Percentiles rank a stretch among this genome's conserved stretches.
Conservation (phyloP, 2,329 filamentous ascomycete species). For the Conoideocrella luteorostrata region DNA sequence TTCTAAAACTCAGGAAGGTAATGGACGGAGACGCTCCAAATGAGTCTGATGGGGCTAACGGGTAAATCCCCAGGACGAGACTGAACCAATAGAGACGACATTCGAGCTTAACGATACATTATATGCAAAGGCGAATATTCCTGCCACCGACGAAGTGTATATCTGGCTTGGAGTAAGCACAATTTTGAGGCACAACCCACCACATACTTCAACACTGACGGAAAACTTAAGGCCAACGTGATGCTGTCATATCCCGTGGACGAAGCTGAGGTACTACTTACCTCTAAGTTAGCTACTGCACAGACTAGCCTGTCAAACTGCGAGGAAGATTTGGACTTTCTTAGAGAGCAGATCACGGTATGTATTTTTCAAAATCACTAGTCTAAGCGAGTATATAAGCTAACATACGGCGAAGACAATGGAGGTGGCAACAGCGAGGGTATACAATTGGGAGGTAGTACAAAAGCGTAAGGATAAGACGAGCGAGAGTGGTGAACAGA, state of each 20-base stretch:
- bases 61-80: slow-evolving; percentile 32
- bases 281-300: slow-evolving; percentile 71
- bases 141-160: slow-evolving; percentile 84
- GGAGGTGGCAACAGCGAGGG: slow-evolving; percentile 89
- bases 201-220: slow-evolving; percentile 1
- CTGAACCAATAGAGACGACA: slow-evolving; percentile 76
- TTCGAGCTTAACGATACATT: slow-evolving; percentile 97
- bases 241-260: slow-evolving; percentile 92
- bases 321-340: slow-evolving; percentile 92
- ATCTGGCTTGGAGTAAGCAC: slow-evolving; percentile 79
- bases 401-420: slow-evolving; percentile 58
- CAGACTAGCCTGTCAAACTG: slow-evolving; percentile 78
- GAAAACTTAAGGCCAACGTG: slow-evolving; percentile 67
- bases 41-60: background rate
- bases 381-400: slow-evolving; percentile 8
- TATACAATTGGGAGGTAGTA: slow-evolving; percentile 99
- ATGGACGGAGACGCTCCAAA: background rate
- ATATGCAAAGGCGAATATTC: slow-evolving; percentile 79
- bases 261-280: slow-evolving; percentile 75
- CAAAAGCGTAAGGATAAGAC: slow-evolving; percentile 87
- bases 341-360: slow-evolving; percentile 94
- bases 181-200: background rate
- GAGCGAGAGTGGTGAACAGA: slow-evolving; percentile 46
- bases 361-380: slow-evolving; percentile 21
- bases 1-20: slow-evolving; percentile 72